Percentiles rank a stretch among this genome's conserved stretches.
Evolutionary conservation across 179 eudicot species (phyloP).

Genomic region (Corrigiola litoralis): DNA sequence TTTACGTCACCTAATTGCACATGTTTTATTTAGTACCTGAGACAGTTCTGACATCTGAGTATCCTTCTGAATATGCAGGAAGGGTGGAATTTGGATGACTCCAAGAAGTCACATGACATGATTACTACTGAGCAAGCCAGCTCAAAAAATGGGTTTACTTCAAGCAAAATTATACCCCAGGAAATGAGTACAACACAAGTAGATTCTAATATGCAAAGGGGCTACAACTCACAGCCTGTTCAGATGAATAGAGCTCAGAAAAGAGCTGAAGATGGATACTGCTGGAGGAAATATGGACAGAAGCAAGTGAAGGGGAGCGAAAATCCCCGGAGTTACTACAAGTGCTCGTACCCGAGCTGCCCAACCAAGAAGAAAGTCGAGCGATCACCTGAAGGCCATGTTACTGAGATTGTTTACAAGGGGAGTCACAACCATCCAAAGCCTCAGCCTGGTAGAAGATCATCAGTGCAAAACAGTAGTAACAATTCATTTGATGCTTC

Average conservation of each 20-base stretch:
- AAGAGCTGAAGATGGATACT: constrained; percentile 81
- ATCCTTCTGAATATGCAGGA: constrained; percentile 32
- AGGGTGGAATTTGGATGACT: constrained; percentile 37
- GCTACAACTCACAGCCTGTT: constrained; percentile 21
- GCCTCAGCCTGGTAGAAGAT: constrained; percentile 65
- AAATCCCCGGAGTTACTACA: constrained; percentile 91
- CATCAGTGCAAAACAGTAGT: constrained; percentile 21
- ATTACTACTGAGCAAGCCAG: constrained; percentile 11
- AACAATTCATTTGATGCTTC: constrained; percentile 13
- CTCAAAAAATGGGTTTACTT: constrained; percentile 20
- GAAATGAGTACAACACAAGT: constrained; percentile 21
- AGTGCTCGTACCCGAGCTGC: constrained; percentile 68
- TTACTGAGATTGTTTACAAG: constrained; percentile 87
- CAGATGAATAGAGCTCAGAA: constrained; percentile 57
- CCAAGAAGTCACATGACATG: constrained; percentile 34
- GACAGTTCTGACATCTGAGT: constrained; percentile 4
- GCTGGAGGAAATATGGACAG: constrained; percentile 94
- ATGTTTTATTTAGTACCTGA: too few relatives aligned
- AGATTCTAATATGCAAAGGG: constrained; percentile 19
- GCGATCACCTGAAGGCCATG: constrained; percentile 57
- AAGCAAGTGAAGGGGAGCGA: constrained; percentile 89
- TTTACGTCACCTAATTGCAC: too few relatives aligned
- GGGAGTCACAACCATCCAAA: constrained; percentile 90
- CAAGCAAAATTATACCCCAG: constrained; percentile 25
- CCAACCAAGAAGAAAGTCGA: constrained; percentile 95